phyloP scores from a whole-genome alignment of 1,139 yeast genomes.

The Yamadazyma triangularis region DNA sequence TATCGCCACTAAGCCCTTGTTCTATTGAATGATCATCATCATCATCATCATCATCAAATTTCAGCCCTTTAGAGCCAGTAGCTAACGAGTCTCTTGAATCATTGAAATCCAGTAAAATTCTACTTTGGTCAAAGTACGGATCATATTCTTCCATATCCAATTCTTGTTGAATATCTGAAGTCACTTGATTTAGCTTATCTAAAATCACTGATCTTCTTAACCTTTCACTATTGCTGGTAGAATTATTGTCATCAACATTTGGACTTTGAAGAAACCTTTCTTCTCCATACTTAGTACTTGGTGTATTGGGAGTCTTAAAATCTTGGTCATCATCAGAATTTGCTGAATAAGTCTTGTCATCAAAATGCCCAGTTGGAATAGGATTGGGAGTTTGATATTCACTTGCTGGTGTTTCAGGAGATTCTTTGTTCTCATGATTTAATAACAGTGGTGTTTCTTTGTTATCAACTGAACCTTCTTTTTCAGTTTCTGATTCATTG shows the following conservation, averaged over 20 bases:
- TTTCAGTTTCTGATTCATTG: no score
- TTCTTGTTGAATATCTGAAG: constrained; percentile 37
- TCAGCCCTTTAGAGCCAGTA: constrained; percentile 1
- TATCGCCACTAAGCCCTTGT: neutral
- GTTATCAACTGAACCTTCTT: no score
- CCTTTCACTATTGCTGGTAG: constrained; percentile 13
- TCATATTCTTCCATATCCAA: constrained; percentile 19
- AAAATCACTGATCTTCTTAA: constrained; percentile 36
- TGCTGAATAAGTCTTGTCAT: constrained; percentile 4
- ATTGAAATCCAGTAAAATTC: constrained; percentile 6
- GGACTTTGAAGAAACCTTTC: constrained; percentile 1
- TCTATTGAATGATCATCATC: neutral
- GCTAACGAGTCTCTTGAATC: constrained; percentile 4
- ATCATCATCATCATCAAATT: neutral
- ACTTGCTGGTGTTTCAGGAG: constrained; percentile 10
- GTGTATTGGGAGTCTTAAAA: constrained; percentile 4
- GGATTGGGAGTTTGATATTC: constrained; percentile 11
- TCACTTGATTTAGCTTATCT: constrained; percentile 37
- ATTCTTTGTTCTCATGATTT: neutral
- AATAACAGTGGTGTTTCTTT: neutral
- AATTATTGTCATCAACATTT: constrained; percentile 1
- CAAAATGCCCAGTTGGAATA: constrained; percentile 2
- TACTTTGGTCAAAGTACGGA: constrained; percentile 7
- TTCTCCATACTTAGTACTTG: constrained; percentile 2
- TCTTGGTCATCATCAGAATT: constrained; percentile 11